Evolutionary conservation across 2,329 filamentous ascomycete species (phyloP).

Genomic region (Pleomassaria siparia): DNA sequence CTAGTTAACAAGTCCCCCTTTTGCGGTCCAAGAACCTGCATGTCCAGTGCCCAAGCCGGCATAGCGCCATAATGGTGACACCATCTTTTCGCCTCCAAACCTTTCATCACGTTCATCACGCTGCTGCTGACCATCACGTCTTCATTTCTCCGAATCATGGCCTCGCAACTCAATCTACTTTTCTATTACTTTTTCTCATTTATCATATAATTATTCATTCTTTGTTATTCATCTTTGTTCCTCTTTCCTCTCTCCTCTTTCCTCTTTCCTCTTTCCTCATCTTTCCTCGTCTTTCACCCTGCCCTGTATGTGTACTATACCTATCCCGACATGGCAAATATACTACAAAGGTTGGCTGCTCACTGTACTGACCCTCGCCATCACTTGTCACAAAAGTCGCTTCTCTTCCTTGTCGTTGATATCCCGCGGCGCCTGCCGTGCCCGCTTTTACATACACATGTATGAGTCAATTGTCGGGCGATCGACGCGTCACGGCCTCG

Average conservation of each 20-base stretch:
- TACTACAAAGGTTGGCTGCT: too few relatives aligned
- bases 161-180: background rate
- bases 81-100: slow-evolving; percentile 22
- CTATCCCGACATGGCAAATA: too few relatives aligned
- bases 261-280: background rate
- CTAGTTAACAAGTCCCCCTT: too few relatives aligned
- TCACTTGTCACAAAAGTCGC: too few relatives aligned
- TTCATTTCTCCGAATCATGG: slow-evolving; percentile 42
- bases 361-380: too few relatives aligned
- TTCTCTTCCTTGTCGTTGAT: background rate
- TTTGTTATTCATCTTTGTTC: too few relatives aligned
- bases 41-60: slow-evolving; percentile 3
- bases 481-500: background rate
- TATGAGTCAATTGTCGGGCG: background rate
- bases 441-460: background rate
- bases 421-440: too few relatives aligned
- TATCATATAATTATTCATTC: background rate
- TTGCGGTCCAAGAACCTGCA: slow-evolving; percentile 4
- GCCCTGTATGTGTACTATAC: too few relatives aligned
- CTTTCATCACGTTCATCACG: slow-evolving; percentile 27
- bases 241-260: too few relatives aligned
- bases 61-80: slow-evolving; percentile 14
- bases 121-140: slow-evolving; percentile 25
- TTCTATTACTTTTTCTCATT: background rate
- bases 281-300: too few relatives aligned